Base-by-base conservation (phyloP, 2,329 filamentous ascomycete species). In the Paradendryphiella salina region DNA sequence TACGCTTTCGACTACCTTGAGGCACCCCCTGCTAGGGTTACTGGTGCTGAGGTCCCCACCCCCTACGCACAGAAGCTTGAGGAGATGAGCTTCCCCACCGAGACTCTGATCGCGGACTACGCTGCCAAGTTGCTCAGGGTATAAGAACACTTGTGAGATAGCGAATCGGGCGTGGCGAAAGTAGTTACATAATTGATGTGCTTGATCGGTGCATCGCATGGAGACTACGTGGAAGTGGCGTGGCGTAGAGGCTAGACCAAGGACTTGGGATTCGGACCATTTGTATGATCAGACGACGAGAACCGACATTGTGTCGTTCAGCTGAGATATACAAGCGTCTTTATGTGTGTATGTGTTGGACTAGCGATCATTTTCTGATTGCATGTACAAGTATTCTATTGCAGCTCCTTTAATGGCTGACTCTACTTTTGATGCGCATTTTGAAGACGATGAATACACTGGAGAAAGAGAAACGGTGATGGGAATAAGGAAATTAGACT, bases 1-100 rank as follows among this genome's bases (percentile, higher is more conserved):
- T 99, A 97, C 76, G 92, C 85, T 59, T 99, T 97, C 73, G 94
- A 99, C 80, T 97, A 96, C 80, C 87, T 99, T 61, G 87, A 96
- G 70, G 90, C 91, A 49, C 94, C 94, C 39, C 94, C 91, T 56
- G 88, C 93, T 76, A 87, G 94, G 76, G 86, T 99, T 69, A 97
- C 94, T 52, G 94, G 94, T 74, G 93, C 94, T 60, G 94, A 99
- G 75, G 94, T 99, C 10, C 94, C 94, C 41, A 99, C 94, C 6
- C 94, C 94, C 31, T 97, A 99, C 73, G 93, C 94, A 52, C 82
- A 87, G 76, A 89, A 90, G 74, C 84, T 99, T 51, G 94, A 99
- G 83, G 86, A 94, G 78, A 88, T 99, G 90, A 82, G 82, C 69
- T 99, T 99, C 87, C 94, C 94, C 42, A 89, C 87, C 63, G 90